These are phyloP conservation scores for Proliferodiscus dingleyae DNA, from an alignment of 2,329 filamentous ascomycete genomes.

Conservation along the genomic window DNA sequence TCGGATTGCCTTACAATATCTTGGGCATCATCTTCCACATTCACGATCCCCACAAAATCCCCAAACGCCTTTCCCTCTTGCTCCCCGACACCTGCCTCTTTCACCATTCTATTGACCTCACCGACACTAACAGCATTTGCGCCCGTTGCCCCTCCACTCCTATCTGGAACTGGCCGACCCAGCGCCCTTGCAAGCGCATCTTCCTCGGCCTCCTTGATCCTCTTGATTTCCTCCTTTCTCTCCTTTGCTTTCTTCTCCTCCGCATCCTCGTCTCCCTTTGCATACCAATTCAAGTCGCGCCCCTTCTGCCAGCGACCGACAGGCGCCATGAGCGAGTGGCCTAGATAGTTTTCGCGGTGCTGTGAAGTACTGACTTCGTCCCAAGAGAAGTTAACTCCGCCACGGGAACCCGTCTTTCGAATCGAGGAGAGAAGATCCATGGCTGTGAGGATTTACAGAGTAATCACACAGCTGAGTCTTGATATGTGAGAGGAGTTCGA, in stretches of 20 bases:
- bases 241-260: slow-evolving; percentile 54
- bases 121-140: slow-evolving; percentile 66
- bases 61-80: slow-evolving; percentile 32
- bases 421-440: slow-evolving; percentile 96
- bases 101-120: slow-evolving; percentile 51
- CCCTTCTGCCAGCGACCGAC: slow-evolving; percentile 71
- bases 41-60: slow-evolving; percentile 29
- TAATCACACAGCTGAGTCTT: too few species aligned
- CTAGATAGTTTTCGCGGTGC: slow-evolving; percentile 82
- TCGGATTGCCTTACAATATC: slow-evolving; percentile 8
- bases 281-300: slow-evolving; percentile 59
- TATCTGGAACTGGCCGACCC: slow-evolving; percentile 66
- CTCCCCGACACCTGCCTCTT: slow-evolving; percentile 38
- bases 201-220: slow-evolving; percentile 86
- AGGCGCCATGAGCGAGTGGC: slow-evolving; percentile 69
- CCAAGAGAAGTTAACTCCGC: slow-evolving; percentile 95
- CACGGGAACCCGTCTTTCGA: slow-evolving; percentile 84
- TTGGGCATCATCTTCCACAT: slow-evolving; percentile 15
- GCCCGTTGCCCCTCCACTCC: slow-evolving; percentile 45
- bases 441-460: background rate
- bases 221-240: slow-evolving; percentile 71
- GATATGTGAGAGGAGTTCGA: too few species aligned
- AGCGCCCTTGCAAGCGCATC: slow-evolving; percentile 82
- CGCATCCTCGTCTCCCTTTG: slow-evolving; percentile 48
- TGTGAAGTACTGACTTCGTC: slow-evolving; percentile 84